Evolutionary conservation across 2,329 filamentous ascomycete genomes (phyloP).

Genomic region (Stemphylium lycopersici): DNA sequence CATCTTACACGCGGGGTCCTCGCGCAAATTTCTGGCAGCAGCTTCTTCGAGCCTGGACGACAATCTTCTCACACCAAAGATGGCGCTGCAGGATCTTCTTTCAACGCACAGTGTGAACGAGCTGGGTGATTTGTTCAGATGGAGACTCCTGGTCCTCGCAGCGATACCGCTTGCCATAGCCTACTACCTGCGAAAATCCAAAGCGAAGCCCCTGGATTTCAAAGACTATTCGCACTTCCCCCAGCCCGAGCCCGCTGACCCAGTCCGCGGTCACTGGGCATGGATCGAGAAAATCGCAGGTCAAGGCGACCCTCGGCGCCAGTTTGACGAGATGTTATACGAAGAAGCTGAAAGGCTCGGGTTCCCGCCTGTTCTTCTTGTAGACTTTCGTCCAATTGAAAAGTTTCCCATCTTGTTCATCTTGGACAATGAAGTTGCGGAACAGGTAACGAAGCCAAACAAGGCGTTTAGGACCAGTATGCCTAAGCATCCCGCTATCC

Average conservation of each 20-base stretch:
- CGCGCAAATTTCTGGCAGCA: neutral
- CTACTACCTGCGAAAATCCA: neutral
- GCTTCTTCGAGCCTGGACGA: neutral
- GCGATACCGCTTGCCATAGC: neutral
- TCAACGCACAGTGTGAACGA: neutral
- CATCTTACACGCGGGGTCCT: neutral
- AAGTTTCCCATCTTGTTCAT: conserved; percentile 22
- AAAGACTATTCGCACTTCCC: conserved; percentile 24
- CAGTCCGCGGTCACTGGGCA: conserved; percentile 24
- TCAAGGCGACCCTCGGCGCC: conserved; percentile 20
- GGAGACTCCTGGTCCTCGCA: neutral
- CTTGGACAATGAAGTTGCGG: conserved; percentile 23
- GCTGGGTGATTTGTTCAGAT: neutral
- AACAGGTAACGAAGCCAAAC: conserved; percentile 23
- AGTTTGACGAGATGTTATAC: conserved; percentile 26
- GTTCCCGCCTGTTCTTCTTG: conserved; percentile 24
- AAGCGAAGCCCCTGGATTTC: conserved; percentile 10
- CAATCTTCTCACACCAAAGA: neutral
- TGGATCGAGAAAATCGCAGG: conserved; percentile 24
- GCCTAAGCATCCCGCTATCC: conserved; percentile 26
- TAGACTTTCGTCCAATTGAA: conserved; percentile 24
- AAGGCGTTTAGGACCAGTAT: conserved; percentile 20
- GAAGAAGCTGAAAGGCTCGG: conserved; percentile 22
- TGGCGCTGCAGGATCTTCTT: neutral
- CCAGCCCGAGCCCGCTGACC: conserved; percentile 23